Conservation (phyloP, 192 early-diverging fungal species). For the Cetraspora pellucida region DNA sequence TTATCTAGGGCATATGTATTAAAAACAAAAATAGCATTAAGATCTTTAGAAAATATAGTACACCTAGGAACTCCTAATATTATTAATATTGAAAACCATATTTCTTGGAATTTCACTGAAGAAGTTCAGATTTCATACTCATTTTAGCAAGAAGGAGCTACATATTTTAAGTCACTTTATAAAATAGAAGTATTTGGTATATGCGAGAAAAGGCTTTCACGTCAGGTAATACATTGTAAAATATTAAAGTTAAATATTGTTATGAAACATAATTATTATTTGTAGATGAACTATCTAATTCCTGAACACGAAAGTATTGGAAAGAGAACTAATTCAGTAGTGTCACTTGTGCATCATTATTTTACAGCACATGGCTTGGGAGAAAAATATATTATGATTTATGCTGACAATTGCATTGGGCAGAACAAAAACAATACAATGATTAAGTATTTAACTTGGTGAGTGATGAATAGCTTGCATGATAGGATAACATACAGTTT, state of each 20-base stretch:
- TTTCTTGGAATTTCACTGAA: not conserved
- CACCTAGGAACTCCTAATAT: not conserved
- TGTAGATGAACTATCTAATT: constrained; percentile 6
- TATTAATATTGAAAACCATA: not conserved
- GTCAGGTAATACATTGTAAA: not conserved
- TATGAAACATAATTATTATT: not conserved
- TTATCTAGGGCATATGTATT: not conserved
- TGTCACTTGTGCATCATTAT: not conserved
- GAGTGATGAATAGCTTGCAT: not conserved
- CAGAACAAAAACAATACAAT: not conserved
- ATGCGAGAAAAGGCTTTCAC: not conserved
- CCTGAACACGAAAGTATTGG: not conserved
- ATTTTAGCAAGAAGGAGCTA: not conserved
- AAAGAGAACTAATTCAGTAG: not conserved
- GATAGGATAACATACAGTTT: constrained; percentile 5
- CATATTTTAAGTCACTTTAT: not conserved
- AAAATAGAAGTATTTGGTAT: not conserved
- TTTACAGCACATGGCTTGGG: not conserved
- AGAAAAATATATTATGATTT: not conserved
- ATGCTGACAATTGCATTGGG: not conserved
- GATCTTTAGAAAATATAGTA: not conserved
- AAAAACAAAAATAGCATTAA: not conserved
- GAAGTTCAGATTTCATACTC: not conserved
- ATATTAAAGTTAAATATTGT: not conserved
- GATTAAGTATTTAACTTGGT: not conserved